These are phyloP conservation scores for Pythium plurisporium DNA, from an alignment of 352 stramenopile species.

Conservation along the genomic window DNA sequence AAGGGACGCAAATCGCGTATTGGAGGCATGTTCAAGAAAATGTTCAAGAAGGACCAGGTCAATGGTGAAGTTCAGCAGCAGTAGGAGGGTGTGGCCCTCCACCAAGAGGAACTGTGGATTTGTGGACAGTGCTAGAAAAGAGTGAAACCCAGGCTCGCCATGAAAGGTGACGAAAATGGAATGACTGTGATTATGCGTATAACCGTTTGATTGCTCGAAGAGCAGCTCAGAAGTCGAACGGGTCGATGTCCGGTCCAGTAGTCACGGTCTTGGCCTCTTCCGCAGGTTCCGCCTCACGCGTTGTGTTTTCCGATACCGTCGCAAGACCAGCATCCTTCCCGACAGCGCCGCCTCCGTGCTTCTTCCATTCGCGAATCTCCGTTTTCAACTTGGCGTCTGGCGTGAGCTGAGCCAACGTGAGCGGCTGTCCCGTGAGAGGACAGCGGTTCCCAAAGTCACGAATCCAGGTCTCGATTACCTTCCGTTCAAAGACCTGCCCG, in stretches of 20 bases:
- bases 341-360: conserved; percentile 15
- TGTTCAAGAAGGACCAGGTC: conserved; percentile 81
- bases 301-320: not conserved
- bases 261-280: not conserved
- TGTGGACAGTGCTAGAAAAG: conserved; percentile 6
- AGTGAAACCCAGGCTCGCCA: not conserved
- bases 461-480: conserved; percentile 79
- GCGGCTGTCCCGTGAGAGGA: conserved; percentile 64
- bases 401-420: conserved; percentile 45
- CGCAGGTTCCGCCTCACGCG: conserved; percentile 12
- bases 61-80: conserved; percentile 7
- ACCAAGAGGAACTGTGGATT: not conserved
- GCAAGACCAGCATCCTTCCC: not conserved
- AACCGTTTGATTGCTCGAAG: not conserved
- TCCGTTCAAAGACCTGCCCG: conserved; percentile 71
- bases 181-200: conserved; percentile 18
- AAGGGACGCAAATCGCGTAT: conserved; percentile 71
- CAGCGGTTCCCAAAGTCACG: conserved; percentile 81
- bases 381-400: conserved; percentile 50
- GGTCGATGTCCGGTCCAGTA: conserved; percentile 14
- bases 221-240: conserved; percentile 24
- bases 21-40: conserved; percentile 87
- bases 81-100: not conserved
- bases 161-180: conserved; percentile 14
- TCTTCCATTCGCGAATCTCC: conserved; percentile 65